Percentiles rank a stretch among this genome's conserved stretches.
Evolutionary conservation across 768 basidiomycete genomes (phyloP).

Genomic region (Russula sp.): DNA sequence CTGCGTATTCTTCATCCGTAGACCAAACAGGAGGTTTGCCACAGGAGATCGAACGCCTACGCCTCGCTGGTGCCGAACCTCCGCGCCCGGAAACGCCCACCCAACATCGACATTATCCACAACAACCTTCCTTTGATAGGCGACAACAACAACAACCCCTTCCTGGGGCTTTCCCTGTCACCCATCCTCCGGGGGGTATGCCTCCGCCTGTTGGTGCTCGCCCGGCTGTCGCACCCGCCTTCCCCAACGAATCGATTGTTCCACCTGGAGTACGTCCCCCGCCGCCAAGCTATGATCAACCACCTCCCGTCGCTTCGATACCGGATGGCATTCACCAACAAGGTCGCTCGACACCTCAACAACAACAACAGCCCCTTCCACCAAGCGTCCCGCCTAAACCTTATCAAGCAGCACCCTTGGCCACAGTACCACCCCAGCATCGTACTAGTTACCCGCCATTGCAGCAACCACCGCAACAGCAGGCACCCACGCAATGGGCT

Average conservation of each 20-base stretch:
- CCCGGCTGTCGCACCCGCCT: slow-evolving; percentile 31
- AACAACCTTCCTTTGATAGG: slow-evolving; percentile 21
- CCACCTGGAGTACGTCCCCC: slow-evolving; percentile 20
- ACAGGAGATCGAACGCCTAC: slow-evolving; percentile 25
- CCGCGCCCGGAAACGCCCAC: slow-evolving; percentile 21
- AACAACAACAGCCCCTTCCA: slow-evolving; percentile 17
- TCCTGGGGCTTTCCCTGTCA: slow-evolving; percentile 21
- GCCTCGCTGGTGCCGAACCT: slow-evolving; percentile 21
- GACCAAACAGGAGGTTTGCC: slow-evolving; percentile 22
- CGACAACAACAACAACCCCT: slow-evolving; percentile 22
- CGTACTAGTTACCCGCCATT: slow-evolving; percentile 8
- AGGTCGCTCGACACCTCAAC: slow-evolving; percentile 13
- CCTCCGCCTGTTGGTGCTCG: slow-evolving; percentile 34
- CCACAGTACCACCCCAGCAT: slow-evolving; percentile 1
- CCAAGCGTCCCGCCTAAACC: slow-evolving; percentile 17
- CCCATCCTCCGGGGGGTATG: slow-evolving; percentile 23
- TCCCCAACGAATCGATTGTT: slow-evolving; percentile 31
- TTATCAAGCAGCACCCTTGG: not conserved
- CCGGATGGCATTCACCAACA: slow-evolving; percentile 7
- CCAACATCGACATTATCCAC: slow-evolving; percentile 23
- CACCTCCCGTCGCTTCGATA: not conserved
- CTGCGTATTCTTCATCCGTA: slow-evolving; percentile 29
- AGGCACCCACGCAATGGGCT: slow-evolving; percentile 29
- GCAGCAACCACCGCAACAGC: slow-evolving; percentile 20
- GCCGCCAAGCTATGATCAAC: slow-evolving; percentile 17